phyloP scores from a whole-genome alignment of 768 basidiomycete genomes.

The Asterophora lycoperdoides region DNA sequence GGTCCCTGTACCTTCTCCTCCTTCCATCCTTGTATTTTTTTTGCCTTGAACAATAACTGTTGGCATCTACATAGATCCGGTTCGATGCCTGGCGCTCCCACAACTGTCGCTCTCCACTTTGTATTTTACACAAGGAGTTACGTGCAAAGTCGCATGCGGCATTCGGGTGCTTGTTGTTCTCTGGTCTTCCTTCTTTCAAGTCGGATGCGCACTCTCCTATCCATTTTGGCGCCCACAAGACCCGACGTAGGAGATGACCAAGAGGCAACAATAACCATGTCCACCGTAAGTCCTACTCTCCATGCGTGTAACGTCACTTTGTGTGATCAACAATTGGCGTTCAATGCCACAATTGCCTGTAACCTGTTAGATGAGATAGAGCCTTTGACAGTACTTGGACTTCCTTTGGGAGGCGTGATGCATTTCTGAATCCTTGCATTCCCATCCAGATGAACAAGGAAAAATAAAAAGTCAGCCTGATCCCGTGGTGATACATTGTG shows the following conservation, averaged over 20 bases:
- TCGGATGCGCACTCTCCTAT: not conserved
- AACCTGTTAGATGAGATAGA: too few species aligned
- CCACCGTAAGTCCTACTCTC: slow-evolving; percentile 1
- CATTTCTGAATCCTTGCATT: too few species aligned
- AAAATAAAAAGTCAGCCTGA: too few species aligned
- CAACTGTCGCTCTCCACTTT: slow-evolving; percentile 14
- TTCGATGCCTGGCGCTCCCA: slow-evolving; percentile 3
- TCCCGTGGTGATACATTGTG: too few species aligned
- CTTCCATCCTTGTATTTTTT: slow-evolving; percentile 5
- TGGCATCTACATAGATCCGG: slow-evolving; percentile 3
- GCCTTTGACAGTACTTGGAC: too few species aligned
- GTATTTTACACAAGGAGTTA: slow-evolving; percentile 4
- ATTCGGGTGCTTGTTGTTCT: not conserved
- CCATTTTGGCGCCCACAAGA: slow-evolving; percentile 1
- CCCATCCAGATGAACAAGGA: too few species aligned
- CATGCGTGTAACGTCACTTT: not conserved
- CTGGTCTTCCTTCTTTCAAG: not conserved
- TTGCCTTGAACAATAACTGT: slow-evolving; percentile 5
- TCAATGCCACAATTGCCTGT: too few species aligned
- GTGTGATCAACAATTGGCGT: not conserved
- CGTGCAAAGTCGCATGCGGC: too few species aligned
- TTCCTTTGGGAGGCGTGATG: too few species aligned
- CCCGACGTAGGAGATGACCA: slow-evolving; percentile 2
- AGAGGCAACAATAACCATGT: not conserved
- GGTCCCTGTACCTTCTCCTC: slow-evolving; percentile 2